These are phyloP conservation scores for Penicillium sp. DNA, from an alignment of 2,329 filamentous ascomycete genomes.

Conservation along the genomic window DNA sequence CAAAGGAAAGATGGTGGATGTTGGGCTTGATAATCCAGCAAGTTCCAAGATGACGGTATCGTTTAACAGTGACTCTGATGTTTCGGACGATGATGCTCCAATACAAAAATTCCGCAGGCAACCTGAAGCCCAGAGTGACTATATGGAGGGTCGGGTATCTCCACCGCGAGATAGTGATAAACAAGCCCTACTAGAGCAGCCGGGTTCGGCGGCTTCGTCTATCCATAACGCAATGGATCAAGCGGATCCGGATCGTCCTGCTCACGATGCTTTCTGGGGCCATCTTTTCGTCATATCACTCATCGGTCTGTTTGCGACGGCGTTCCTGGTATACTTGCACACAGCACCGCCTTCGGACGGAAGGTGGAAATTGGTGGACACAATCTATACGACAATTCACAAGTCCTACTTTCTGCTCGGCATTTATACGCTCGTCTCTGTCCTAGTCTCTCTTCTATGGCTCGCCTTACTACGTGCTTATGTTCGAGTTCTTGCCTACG, in stretches of 20 bases:
- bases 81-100: slow-evolving; percentile 46
- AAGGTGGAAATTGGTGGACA: slow-evolving; percentile 72
- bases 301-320: slow-evolving; percentile 80
- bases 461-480: slow-evolving; percentile 83
- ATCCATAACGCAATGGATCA: slow-evolving; percentile 55
- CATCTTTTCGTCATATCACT: slow-evolving; percentile 83
- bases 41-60: slow-evolving; percentile 40
- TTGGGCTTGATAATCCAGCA: slow-evolving; percentile 70
- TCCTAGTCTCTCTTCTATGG: slow-evolving; percentile 86
- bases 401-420: slow-evolving; percentile 85
- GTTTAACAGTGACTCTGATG: slow-evolving; percentile 36
- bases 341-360: slow-evolving; percentile 68
- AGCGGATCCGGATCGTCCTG: slow-evolving; percentile 63
- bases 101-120: slow-evolving; percentile 54
- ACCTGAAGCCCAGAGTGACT: slow-evolving; percentile 36
- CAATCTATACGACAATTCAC: slow-evolving; percentile 84
- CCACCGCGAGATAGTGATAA: slow-evolving; percentile 52
- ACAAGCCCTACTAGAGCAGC: slow-evolving; percentile 43
- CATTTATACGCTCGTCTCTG: slow-evolving; percentile 84
- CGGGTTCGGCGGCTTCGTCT: slow-evolving; percentile 51
- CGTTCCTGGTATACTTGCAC: slow-evolving; percentile 84
- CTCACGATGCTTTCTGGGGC: slow-evolving; percentile 87
- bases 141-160: slow-evolving; percentile 36
- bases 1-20: slow-evolving; percentile 72
- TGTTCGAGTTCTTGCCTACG: slow-evolving; percentile 74